Evolutionary conservation across 768 basidiomycete species (phyloP).

Genomic region (Neoboletus magnificus): DNA sequence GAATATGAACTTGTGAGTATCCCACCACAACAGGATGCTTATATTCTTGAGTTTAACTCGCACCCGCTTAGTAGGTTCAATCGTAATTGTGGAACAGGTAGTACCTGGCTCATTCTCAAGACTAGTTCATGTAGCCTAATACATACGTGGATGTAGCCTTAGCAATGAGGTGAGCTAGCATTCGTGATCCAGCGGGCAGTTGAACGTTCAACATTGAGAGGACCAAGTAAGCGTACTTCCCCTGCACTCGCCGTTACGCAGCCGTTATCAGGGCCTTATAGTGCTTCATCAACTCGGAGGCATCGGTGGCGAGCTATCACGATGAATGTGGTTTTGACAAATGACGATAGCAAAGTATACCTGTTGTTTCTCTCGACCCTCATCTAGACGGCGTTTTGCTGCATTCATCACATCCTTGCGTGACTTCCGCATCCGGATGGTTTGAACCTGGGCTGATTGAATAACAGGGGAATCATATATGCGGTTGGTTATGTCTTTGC

Average conservation of each 20-base stretch:
- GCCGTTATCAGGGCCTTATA: conserved; percentile 38
- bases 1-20: conserved; percentile 48
- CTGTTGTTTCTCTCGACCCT: conserved; percentile 39
- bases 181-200: background rate
- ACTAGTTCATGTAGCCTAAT: background rate
- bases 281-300: conserved; percentile 38
- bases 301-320: conserved; percentile 36
- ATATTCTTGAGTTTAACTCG: background rate
- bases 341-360: conserved; percentile 14
- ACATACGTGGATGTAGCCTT: background rate
- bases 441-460: conserved; percentile 33
- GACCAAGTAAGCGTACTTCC: conserved; percentile 5
- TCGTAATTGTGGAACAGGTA: background rate
- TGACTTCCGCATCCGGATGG: conserved; percentile 31
- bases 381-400: conserved; percentile 34
- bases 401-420: conserved; percentile 33
- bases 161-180: background rate
- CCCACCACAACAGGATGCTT: background rate
- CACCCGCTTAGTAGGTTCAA: conserved; percentile 18
- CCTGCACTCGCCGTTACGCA: conserved; percentile 11
- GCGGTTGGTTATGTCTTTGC: background rate
- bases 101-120: background rate
- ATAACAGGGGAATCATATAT: conserved; percentile 2
- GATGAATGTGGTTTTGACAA: background rate
- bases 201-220: background rate